These are phyloP conservation scores for Zasmidium citrigriseum DNA, from an alignment of 2,329 filamentous ascomycete genomes.

Conservation along the genomic window DNA sequence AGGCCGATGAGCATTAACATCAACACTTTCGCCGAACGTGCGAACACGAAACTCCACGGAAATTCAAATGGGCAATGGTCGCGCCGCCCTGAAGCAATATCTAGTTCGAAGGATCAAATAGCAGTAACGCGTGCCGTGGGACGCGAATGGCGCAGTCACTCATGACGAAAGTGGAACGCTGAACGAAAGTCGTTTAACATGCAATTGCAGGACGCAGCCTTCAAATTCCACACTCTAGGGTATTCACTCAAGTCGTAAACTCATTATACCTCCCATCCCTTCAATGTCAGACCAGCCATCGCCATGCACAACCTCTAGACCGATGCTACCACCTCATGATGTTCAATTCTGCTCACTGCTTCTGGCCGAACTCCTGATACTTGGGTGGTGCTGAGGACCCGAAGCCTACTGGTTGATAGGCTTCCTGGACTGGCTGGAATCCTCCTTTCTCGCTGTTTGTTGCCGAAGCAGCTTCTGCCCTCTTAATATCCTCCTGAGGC, in stretches of 20 bases:
- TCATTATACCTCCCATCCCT: neutral
- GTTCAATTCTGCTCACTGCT: neutral
- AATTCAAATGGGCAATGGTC: too few species aligned
- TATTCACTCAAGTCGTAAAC: neutral
- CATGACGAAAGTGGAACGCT: neutral
- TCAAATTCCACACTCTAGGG: neutral
- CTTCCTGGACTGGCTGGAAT: slow-evolving; percentile 23
- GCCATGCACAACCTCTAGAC: neutral
- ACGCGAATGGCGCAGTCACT: too few species aligned
- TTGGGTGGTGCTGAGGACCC: slow-evolving; percentile 28
- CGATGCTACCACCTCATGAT: neutral
- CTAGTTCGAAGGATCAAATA: too few species aligned
- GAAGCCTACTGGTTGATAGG: slow-evolving; percentile 30
- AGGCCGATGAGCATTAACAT: too few species aligned
- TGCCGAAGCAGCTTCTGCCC: slow-evolving; percentile 32
- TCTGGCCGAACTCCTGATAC: slow-evolving; percentile 30
- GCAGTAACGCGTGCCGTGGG: too few species aligned
- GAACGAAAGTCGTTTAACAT: neutral
- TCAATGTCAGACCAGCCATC: neutral
- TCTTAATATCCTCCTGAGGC: slow-evolving; percentile 41
- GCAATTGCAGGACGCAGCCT: neutral
- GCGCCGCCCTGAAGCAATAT: too few species aligned
- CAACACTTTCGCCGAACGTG: too few species aligned
- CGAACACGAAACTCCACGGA: too few species aligned
- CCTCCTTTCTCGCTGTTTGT: slow-evolving; percentile 14